These are phyloP conservation scores for Chenopodium berlandieri DNA, from an alignment of 148 eudicot genomes.

Conservation along the genomic window DNA sequence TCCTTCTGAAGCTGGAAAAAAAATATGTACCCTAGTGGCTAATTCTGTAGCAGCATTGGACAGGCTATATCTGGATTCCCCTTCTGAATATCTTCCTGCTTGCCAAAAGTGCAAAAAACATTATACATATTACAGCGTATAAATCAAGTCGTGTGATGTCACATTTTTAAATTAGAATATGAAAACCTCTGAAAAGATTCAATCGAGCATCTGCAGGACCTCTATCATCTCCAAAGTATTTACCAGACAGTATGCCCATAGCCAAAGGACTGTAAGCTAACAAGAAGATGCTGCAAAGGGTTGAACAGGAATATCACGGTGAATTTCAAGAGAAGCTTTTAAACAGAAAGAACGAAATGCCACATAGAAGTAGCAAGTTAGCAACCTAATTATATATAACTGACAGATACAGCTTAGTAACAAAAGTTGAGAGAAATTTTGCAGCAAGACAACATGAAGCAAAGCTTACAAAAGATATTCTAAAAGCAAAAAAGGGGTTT, in stretches of 20 bases:
- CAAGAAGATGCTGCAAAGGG: slow-evolving; percentile 52
- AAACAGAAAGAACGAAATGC: not conserved
- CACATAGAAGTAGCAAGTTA: not conserved
- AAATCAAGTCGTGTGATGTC: not conserved
- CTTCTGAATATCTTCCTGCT: slow-evolving; percentile 79
- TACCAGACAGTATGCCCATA: slow-evolving; percentile 90
- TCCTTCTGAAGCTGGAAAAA: not conserved
- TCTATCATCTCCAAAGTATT: slow-evolving; percentile 55
- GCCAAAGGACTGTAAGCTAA: slow-evolving; percentile 95
- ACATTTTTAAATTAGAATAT: not conserved
- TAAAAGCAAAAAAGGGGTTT: not conserved
- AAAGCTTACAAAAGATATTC: not conserved
- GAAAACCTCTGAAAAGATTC: slow-evolving; percentile 66
- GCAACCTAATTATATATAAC: not conserved
- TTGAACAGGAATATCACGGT: slow-evolving; percentile 4
- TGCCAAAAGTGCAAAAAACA: not conserved
- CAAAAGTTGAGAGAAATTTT: not conserved
- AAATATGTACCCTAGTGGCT: slow-evolving; percentile 51
- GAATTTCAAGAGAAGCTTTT: not conserved
- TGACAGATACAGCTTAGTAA: not conserved
- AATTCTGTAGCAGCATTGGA: slow-evolving; percentile 41
- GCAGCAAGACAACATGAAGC: not conserved
- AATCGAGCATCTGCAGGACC: slow-evolving; percentile 78
- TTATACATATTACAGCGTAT: not conserved
- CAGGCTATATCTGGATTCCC: slow-evolving; percentile 81